Percentiles rank a stretch among this genome's conserved stretches.
Conservation (phyloP, 345 rosid species). For the Gossypium turneri region DNA sequence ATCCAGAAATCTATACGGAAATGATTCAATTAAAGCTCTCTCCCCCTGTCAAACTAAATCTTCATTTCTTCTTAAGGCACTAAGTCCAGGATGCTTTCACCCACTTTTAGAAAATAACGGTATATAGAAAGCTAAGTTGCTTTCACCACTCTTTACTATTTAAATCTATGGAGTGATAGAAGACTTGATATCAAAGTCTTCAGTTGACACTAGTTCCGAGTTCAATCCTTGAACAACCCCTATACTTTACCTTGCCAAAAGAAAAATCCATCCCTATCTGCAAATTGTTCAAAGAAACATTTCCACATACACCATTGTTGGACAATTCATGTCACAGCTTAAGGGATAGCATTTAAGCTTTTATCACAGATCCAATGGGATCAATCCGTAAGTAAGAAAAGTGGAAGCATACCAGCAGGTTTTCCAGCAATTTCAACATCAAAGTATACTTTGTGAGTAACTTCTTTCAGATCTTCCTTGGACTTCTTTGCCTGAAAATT, state of each 20-base stretch:
- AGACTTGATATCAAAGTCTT: no score
- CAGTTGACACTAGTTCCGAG: no score
- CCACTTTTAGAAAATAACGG: no score
- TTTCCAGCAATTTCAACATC: constrained; percentile 89
- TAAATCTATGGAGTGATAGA: background rate
- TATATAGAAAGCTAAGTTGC: no score
- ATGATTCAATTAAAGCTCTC: background rate
- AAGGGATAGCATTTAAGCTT: background rate
- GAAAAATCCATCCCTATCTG: background rate
- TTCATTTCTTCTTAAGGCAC: background rate
- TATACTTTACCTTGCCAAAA: no score
- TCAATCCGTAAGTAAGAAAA: background rate
- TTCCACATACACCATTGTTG: background rate
- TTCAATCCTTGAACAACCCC: no score
- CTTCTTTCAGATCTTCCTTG: constrained; percentile 56
- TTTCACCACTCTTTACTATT: background rate
- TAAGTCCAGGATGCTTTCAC: no score
- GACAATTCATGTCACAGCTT: background rate
- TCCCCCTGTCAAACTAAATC: background rate
- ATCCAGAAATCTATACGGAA: background rate
- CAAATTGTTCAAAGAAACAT: background rate
- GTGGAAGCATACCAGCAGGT: constrained; percentile 64
- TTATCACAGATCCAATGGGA: background rate
- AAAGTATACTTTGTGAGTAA: constrained; percentile 86
- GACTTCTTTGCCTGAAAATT: constrained; percentile 64